A percentile compares a stretch with the other conserved stretches of the same genome.
Evolutionary conservation across 768 basidiomycete genomes (phyloP).

Genomic region (Amanita rubescens): DNA sequence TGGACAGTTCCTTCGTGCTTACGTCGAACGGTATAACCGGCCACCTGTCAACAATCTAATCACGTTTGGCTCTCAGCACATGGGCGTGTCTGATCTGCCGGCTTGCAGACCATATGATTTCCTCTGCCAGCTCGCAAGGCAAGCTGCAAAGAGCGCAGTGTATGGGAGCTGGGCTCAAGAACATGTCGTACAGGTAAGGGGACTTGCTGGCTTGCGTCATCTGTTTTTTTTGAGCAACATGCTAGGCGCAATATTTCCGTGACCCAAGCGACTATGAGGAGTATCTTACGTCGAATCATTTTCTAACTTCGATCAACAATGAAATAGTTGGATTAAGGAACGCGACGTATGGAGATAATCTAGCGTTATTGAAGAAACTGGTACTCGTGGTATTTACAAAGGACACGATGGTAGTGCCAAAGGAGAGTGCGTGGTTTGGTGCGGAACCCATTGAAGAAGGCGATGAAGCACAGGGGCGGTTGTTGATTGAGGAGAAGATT

Average conservation of each 20-base stretch:
- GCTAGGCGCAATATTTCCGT: slow-evolving; percentile 80
- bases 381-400: slow-evolving; percentile 67
- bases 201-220: background rate
- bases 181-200: slow-evolving; percentile 60
- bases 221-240: background rate
- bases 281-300: slow-evolving; percentile 56
- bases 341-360: slow-evolving; percentile 48
- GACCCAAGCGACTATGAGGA: slow-evolving; percentile 53
- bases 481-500: slow-evolving; percentile 23
- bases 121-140: slow-evolving; percentile 60
- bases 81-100: slow-evolving; percentile 78
- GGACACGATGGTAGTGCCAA: slow-evolving; percentile 75
- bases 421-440: slow-evolving; percentile 85
- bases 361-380: slow-evolving; percentile 56
- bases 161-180: slow-evolving; percentile 73
- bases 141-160: slow-evolving; percentile 52
- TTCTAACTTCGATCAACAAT: slow-evolving; percentile 75
- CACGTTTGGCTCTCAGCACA: slow-evolving; percentile 83
- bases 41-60: slow-evolving; percentile 77
- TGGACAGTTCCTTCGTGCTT: slow-evolving; percentile 84
- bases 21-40: slow-evolving; percentile 65
- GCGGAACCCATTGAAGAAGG: slow-evolving; percentile 46
- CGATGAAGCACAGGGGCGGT: background rate
- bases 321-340: slow-evolving; percentile 53
- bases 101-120: slow-evolving; percentile 57